These are phyloP conservation scores for Raddia guianensis DNA, from an alignment of 176 grass and related monocot genomes.

Conservation along the genomic window DNA sequence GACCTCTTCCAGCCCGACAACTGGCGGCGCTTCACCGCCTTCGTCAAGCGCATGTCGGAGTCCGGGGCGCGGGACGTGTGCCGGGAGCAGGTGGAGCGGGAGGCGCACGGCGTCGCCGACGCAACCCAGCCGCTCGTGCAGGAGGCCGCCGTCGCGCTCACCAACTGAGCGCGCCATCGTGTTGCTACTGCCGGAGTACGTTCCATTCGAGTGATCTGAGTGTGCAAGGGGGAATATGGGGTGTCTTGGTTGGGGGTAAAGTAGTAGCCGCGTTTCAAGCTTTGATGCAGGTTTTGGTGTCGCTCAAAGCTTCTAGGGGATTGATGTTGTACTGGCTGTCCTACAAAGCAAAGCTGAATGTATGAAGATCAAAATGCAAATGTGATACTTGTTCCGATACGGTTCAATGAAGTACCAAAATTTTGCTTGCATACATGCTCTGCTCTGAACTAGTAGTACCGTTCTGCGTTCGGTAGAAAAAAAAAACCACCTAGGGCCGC, in stretches of 20 bases:
- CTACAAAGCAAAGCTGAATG: not conserved
- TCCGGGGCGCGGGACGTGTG: slow-evolving; percentile 27
- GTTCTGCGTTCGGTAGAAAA: not conserved
- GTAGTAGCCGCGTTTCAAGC: slow-evolving; percentile 6
- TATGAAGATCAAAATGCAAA: not conserved
- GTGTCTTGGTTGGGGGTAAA: not conserved
- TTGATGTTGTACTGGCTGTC: not conserved
- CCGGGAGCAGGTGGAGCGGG: slow-evolving; percentile 52
- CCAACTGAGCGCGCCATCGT: slow-evolving; percentile 22
- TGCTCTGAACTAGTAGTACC: too few species aligned
- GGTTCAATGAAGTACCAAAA: not conserved
- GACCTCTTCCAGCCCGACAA: slow-evolving; percentile 59
- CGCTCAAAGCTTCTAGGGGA: slow-evolving; percentile 16
- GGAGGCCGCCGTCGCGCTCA: slow-evolving; percentile 55
- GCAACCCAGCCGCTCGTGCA: slow-evolving; percentile 52
- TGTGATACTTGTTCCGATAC: not conserved
- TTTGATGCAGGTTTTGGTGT: slow-evolving; percentile 21
- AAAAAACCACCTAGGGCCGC: too few species aligned
- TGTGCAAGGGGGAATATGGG: not conserved
- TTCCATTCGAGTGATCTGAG: not conserved
- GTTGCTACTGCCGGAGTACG: not conserved
- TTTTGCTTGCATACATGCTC: not conserved
- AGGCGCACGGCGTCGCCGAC: slow-evolving; percentile 44
- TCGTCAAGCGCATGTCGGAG: slow-evolving; percentile 63
- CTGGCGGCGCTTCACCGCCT: slow-evolving; percentile 64